Base-by-base conservation (phyloP, 768 basidiomycete genomes). In the Kwoniella bestiolae region DNA sequence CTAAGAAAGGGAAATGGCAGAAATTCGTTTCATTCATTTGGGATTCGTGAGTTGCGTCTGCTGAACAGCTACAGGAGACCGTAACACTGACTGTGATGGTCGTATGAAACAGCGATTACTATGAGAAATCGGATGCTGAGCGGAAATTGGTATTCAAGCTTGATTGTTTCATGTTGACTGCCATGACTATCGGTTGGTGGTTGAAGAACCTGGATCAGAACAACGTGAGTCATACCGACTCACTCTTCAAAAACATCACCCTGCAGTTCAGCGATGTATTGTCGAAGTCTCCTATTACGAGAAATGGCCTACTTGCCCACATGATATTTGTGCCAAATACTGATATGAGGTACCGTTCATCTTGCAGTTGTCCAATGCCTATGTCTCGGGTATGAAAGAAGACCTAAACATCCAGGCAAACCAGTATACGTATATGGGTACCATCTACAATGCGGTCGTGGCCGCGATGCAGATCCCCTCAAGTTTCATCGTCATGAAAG, bases 351-450 rank as follows among this genome's bases (percentile, higher is more conserved):
- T 51, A n/a, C n/a, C n/a, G n/a, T 26, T 16, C 49, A 51, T 29
- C 50, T 7, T 34, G 3, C 14, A 64, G 52, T 23, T 63, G 55
- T 18, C 56, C n/a, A 65, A 67, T 14, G 69, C 69, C 0, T 70
- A 71, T 41, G 70, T 67, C 0, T 66, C 65, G 1, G 74, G 74
- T 14, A 69, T 74, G 67, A 66, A 70, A 51, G 73, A 71, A 46
- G 70, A 66, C 31, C 60, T 74, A n/a, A 56, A 70, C 53, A 65
- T 74, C 44, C 44, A 56, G 23, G 70, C 68, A 1, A 66, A 71
- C 32, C 63, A 74, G 57, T 71, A 71, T 56, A 69, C 67, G 12
- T 56, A 69, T 18, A 58, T 69, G 60, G 31, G 45, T 0, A 68
- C 73, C 12, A 66, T 74, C 52, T 74, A 70, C 59, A 69, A 59